phyloP scores from a whole-genome alignment of 805 yeast genomes.

The Clavispora asparagi region DNA sequence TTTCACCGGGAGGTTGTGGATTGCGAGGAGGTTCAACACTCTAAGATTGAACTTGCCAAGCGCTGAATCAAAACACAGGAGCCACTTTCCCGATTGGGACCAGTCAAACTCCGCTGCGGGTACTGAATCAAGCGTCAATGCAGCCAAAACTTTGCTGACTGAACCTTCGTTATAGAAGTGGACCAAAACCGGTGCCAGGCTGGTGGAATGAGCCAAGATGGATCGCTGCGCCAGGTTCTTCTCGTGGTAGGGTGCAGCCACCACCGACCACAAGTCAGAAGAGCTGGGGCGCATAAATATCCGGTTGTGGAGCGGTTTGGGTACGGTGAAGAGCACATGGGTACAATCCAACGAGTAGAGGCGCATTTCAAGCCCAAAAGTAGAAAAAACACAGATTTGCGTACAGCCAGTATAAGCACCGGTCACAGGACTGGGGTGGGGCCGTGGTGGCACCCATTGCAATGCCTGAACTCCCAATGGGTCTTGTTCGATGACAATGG shows the following conservation, averaged over 20 bases:
- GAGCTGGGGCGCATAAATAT: slow-evolving; percentile 16
- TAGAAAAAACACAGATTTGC: slow-evolving; percentile 30
- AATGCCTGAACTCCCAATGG: slow-evolving; percentile 26
- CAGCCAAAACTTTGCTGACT: slow-evolving; percentile 19
- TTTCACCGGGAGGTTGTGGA: slow-evolving; percentile 6
- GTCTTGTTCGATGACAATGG: slow-evolving; percentile 28
- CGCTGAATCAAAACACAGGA: slow-evolving; percentile 19
- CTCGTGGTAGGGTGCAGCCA: slow-evolving; percentile 19
- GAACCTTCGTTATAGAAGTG: slow-evolving; percentile 33
- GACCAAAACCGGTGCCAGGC: slow-evolving; percentile 9
- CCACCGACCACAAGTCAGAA: slow-evolving; percentile 27
- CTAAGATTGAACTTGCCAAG: not conserved
- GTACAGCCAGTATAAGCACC: slow-evolving; percentile 31
- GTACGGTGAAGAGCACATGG: slow-evolving; percentile 24
- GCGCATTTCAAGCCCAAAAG: slow-evolving; percentile 21
- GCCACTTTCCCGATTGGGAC: slow-evolving; percentile 34
- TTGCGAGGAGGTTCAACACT: slow-evolving; percentile 24
- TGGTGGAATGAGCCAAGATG: slow-evolving; percentile 1
- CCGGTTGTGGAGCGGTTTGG: slow-evolving; percentile 24
- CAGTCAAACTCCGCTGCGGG: slow-evolving; percentile 18
- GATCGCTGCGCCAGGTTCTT: slow-evolving; percentile 9
- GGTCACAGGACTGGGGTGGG: not conserved
- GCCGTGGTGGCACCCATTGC: slow-evolving; percentile 29
- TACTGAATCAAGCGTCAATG: slow-evolving; percentile 18
- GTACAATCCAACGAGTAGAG: slow-evolving; percentile 36